These are phyloP conservation scores for Collybia mongolica DNA, from an alignment of 768 basidiomycete genomes.

Conservation along the genomic window DNA sequence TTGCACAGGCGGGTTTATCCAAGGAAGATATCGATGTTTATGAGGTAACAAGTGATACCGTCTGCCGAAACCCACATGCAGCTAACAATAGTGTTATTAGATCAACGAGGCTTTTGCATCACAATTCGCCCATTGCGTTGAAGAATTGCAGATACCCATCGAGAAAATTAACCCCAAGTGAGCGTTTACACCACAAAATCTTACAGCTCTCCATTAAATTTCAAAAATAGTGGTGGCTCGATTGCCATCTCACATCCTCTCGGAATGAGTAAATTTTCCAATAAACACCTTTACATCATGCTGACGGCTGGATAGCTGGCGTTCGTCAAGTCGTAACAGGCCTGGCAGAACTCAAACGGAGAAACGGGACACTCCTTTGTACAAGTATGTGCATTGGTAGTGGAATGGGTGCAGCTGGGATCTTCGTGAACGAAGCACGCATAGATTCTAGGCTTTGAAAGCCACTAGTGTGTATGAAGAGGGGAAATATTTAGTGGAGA, in stretches of 20 bases:
- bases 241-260: constrained; percentile 83
- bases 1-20: constrained; percentile 56
- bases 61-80: not conserved
- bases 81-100: constrained; percentile 30
- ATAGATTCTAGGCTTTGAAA: not conserved
- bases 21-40: constrained; percentile 77
- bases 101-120: constrained; percentile 93
- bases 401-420: constrained; percentile 85
- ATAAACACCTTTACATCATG: too few relatives aligned
- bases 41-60: constrained; percentile 46
- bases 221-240: constrained; percentile 67
- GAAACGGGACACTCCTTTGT: constrained; percentile 67
- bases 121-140: constrained; percentile 90
- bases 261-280: constrained; percentile 80
- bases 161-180: constrained; percentile 87
- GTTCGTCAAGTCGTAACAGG: constrained; percentile 86
- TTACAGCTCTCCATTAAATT: not conserved
- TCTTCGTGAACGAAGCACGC: constrained; percentile 71
- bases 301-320: constrained; percentile 54
- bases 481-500: too few relatives aligned
- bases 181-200: constrained; percentile 22
- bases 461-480: too few relatives aligned
- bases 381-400: constrained; percentile 81
- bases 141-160: constrained; percentile 72
- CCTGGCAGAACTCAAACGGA: constrained; percentile 76